These are phyloP conservation scores for Skeletonema costatum DNA, from an alignment of 108 stramenopile genomes.

Conservation along the genomic window DNA sequence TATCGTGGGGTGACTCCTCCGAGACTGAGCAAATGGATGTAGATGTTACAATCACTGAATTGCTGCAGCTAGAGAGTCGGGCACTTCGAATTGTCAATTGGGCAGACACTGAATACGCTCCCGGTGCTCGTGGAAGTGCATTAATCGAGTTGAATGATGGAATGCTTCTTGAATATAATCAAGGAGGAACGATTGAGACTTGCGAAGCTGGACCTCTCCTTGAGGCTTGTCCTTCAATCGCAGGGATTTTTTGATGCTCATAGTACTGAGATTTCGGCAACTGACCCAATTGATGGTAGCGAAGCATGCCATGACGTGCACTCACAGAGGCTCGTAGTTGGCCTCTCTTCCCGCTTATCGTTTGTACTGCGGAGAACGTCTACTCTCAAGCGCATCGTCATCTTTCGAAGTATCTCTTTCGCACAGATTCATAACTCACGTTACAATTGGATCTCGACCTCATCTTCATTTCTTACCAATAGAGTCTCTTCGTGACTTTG, in stretches of 20 bases:
- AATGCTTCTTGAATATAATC: slow-evolving; percentile 62
- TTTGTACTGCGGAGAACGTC: slow-evolving; percentile 80
- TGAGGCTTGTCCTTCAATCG: slow-evolving; percentile 86
- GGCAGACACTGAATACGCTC: slow-evolving; percentile 48
- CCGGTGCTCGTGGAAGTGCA: slow-evolving; percentile 43
- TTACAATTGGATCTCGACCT: slow-evolving; percentile 70
- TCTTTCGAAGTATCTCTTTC: slow-evolving; percentile 65
- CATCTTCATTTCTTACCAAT: slow-evolving; percentile 72
- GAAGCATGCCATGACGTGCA: slow-evolving; percentile 16
- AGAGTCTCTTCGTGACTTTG: slow-evolving; percentile 58
- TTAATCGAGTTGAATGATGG: slow-evolving; percentile 75
- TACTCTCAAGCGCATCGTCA: slow-evolving; percentile 73
- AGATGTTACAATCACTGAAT: slow-evolving; percentile 37
- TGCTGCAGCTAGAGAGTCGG: slow-evolving; percentile 50
- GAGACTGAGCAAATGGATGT: slow-evolving; percentile 18
- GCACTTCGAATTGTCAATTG: slow-evolving; percentile 72
- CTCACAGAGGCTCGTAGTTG: slow-evolving; percentile 60
- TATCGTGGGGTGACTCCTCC: slow-evolving; percentile 20
- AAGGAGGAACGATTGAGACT: slow-evolving; percentile 33
- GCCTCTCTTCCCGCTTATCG: slow-evolving; percentile 66
- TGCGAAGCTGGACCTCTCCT: slow-evolving; percentile 68
- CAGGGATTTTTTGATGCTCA: slow-evolving; percentile 55
- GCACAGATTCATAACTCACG: slow-evolving; percentile 72
- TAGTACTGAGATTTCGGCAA: slow-evolving; percentile 17
- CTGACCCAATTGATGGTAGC: slow-evolving; percentile 9